Base-by-base conservation (phyloP, 1,139 yeast species). In the Geotrichum histeridarum region DNA sequence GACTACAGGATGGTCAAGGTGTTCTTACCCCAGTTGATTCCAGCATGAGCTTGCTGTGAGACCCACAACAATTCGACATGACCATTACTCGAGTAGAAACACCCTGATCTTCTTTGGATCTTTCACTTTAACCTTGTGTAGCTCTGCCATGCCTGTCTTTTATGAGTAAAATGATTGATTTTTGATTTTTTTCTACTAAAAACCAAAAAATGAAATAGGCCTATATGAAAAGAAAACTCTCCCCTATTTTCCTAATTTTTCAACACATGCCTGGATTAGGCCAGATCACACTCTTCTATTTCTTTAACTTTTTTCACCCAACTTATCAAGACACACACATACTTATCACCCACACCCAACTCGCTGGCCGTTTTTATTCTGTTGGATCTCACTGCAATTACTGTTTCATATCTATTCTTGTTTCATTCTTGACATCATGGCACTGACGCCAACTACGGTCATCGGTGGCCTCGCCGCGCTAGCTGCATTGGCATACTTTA, bases 241-340 rank as follows among this genome's bases (percentile, higher is more conserved):
- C 27, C 27, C 27, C 27, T 22, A 22, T 33, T 30, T 31, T 47
- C 43, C 27, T 18, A n/a, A 36, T 15, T 38, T 47, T 47, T 27
- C 12, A 15, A 17, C n/a, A n/a, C 31, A 6, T 36, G 18, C 33
- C 30, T 36, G 32, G 41, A 41, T 39, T 48, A 39, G 44, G 46
- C 12, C 39, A 48, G 39, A 32, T 32, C 42, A 35, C 39, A 32
- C 33, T 46, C 35, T 27, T 22, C 27, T 18, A 22, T 47, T 47
- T 27, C 27, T 37, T 46, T 17, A 18, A n/a, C n/a, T 11, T 33
- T 37, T n/a, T 47, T 27, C 42, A 18, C 50, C n/a, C 32, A 12
- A 8, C 12, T 37, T 18, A 27, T 15, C 42, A 36, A 12, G 43
- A 8, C 43, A n/a, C 37, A 30, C 30, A 36, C 17, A n/a, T 37